phyloP scores from a whole-genome alignment of 2,329 filamentous ascomycete species.

The Didymellaceae sp. region DNA sequence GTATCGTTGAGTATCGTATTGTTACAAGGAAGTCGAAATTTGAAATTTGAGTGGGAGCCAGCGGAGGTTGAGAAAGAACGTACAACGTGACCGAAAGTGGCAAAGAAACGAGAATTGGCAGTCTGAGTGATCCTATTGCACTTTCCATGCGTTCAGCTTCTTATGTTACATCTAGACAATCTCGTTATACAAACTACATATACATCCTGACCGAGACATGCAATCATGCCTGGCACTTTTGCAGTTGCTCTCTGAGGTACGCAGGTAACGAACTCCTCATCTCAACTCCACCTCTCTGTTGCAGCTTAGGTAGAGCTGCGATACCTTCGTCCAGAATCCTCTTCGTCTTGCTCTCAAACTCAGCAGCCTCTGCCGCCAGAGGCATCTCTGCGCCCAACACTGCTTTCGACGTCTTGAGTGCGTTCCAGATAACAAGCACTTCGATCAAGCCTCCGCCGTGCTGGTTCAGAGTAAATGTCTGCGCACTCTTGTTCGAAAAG shows the following conservation, averaged over 20 bases:
- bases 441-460: conserved; percentile 35
- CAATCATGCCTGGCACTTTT: background rate
- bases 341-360: conserved; percentile 20
- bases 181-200: background rate
- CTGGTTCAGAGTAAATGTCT: conserved; percentile 4
- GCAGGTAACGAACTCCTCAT: background rate
- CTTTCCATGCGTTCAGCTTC: background rate
- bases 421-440: conserved; percentile 51
- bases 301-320: conserved; percentile 13
- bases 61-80: no score
- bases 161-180: conserved; percentile 11
- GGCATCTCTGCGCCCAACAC: conserved; percentile 50
- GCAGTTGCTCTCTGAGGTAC: conserved; percentile 3
- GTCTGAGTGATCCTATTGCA: no score
- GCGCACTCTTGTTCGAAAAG: conserved; percentile 6
- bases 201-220: background rate
- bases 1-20: background rate
- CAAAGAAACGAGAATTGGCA: no score
- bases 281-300: background rate
- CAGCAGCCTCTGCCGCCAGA: conserved; percentile 28
- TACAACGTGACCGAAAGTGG: no score
- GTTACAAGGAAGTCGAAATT: no score
- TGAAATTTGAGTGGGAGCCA: no score
- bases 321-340: conserved; percentile 15
- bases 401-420: conserved; percentile 50